These are phyloP conservation scores for Suillus decipiens DNA, from an alignment of 768 basidiomycete genomes.

Conservation along the genomic window DNA sequence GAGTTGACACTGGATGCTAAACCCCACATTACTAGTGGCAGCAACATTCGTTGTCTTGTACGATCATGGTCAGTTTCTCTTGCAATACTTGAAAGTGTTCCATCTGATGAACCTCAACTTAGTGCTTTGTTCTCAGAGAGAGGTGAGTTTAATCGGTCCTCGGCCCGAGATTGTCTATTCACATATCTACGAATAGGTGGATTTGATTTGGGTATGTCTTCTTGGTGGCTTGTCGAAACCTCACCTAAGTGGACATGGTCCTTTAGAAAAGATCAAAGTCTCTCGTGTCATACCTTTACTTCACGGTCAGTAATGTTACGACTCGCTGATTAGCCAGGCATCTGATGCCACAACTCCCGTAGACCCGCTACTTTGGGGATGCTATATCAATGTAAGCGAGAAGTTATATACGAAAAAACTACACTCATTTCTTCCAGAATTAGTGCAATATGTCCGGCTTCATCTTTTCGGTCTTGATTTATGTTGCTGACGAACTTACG, in stretches of 20 bases:
- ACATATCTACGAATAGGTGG: slow-evolving; percentile 9
- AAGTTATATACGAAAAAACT: not conserved
- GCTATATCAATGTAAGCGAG: slow-evolving; percentile 7
- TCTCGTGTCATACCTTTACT: slow-evolving; percentile 9
- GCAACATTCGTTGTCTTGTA: slow-evolving; percentile 10
- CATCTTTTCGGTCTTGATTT: not conserved
- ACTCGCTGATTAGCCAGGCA: too few relatives aligned
- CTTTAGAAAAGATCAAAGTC: slow-evolving; percentile 6
- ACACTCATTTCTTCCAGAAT: slow-evolving; percentile 7
- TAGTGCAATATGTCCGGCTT: slow-evolving; percentile 9
- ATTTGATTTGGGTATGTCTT: slow-evolving; percentile 15
- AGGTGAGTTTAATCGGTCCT: slow-evolving; percentile 4
- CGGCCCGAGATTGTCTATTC: not conserved
- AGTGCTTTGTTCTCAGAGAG: slow-evolving; percentile 6
- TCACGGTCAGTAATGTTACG: slow-evolving; percentile 7
- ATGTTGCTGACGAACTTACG: not conserved
- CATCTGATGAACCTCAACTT: not conserved
- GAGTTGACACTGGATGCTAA: not conserved
- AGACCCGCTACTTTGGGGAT: slow-evolving; percentile 16
- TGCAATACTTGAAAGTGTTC: not conserved
- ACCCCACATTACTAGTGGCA: slow-evolving; percentile 6
- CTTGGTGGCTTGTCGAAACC: not conserved
- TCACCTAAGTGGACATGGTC: not conserved
- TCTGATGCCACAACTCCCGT: not conserved
- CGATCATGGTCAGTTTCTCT: slow-evolving; percentile 9